Evolutionary conservation across 768 basidiomycete genomes (phyloP).

Genomic region (Lyophyllum atratum): DNA sequence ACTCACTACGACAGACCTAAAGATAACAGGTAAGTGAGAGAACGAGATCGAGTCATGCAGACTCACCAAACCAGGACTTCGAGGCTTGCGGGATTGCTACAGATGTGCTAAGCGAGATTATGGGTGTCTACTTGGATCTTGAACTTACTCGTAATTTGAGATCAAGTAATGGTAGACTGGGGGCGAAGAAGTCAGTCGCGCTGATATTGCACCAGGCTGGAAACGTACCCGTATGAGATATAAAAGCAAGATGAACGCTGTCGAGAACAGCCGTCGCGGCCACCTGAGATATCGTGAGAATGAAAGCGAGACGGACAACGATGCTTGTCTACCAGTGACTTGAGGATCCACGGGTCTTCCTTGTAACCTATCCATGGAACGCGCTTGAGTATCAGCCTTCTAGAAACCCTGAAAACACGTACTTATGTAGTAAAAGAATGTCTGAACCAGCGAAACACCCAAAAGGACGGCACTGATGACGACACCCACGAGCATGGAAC

Average conservation of each 20-base stretch:
- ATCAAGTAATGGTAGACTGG: slow-evolving; percentile 21
- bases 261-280: slow-evolving; percentile 42
- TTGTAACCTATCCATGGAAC: slow-evolving; percentile 11
- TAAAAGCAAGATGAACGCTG: slow-evolving; percentile 46
- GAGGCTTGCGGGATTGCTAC: slow-evolving; percentile 26
- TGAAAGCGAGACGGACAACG: background rate
- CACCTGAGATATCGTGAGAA: slow-evolving; percentile 30
- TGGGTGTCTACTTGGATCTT: background rate
- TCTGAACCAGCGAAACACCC: slow-evolving; percentile 22
- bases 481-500: slow-evolving; percentile 19
- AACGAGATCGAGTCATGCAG: background rate
- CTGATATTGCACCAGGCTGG: background rate
- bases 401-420: background rate
- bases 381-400: too few relatives aligned
- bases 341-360: slow-evolving; percentile 19
- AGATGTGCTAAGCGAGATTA: background rate
- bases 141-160: slow-evolving; percentile 19
- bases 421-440: slow-evolving; percentile 22
- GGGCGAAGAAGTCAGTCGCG: background rate
- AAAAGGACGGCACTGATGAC: slow-evolving; percentile 20
- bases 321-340: slow-evolving; percentile 8
- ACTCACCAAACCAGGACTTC: slow-evolving; percentile 28
- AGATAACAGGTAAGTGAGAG: background rate
- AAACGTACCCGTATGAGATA: slow-evolving; percentile 45
- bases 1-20: slow-evolving; percentile 42